Conservation (phyloP, 2,329 filamentous ascomycete species). For the Moelleriella libera region DNA sequence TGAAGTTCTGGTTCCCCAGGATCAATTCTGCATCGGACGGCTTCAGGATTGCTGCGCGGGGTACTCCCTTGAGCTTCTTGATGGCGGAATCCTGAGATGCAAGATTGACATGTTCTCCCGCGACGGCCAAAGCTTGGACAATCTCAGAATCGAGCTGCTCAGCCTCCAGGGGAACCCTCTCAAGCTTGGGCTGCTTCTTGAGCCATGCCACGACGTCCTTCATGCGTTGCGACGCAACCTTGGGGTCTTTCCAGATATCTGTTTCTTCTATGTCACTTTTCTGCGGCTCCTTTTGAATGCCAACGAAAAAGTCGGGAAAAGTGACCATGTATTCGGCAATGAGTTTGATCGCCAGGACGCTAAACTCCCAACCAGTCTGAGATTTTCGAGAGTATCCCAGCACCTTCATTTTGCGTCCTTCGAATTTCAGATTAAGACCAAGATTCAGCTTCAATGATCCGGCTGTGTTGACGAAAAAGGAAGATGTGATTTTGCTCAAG, state of each 20-base stretch:
- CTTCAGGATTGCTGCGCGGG: slow-evolving; percentile 76
- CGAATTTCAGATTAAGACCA: slow-evolving; percentile 92
- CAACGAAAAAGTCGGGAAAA: slow-evolving; percentile 91
- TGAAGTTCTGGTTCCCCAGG: slow-evolving; percentile 70
- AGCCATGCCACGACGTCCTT: slow-evolving; percentile 93
- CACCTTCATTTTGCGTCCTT: slow-evolving; percentile 89
- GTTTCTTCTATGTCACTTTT: slow-evolving; percentile 73
- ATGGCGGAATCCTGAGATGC: slow-evolving; percentile 38
- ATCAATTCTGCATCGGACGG: slow-evolving; percentile 94
- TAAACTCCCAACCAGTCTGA: slow-evolving; percentile 89
- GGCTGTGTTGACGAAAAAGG: slow-evolving; percentile 67
- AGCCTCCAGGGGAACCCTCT: slow-evolving; percentile 89
- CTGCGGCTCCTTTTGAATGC: slow-evolving; percentile 72
- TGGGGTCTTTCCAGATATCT: slow-evolving; percentile 67
- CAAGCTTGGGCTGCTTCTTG: slow-evolving; percentile 82
- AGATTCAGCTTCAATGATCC: slow-evolving; percentile 78
- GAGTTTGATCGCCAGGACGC: slow-evolving; percentile 64
- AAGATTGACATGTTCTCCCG: slow-evolving; percentile 50
- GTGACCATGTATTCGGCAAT: slow-evolving; percentile 81
- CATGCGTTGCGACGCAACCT: slow-evolving; percentile 61
- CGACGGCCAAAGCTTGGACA: slow-evolving; percentile 65
- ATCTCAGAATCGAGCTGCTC: slow-evolving; percentile 89
- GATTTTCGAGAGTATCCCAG: slow-evolving; percentile 86
- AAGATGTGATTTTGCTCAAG: slow-evolving; percentile 90
- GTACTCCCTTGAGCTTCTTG: slow-evolving; percentile 67